Evolutionary conservation across 306 rosid genomes (phyloP).

Genomic region (Carpinus viminea): DNA sequence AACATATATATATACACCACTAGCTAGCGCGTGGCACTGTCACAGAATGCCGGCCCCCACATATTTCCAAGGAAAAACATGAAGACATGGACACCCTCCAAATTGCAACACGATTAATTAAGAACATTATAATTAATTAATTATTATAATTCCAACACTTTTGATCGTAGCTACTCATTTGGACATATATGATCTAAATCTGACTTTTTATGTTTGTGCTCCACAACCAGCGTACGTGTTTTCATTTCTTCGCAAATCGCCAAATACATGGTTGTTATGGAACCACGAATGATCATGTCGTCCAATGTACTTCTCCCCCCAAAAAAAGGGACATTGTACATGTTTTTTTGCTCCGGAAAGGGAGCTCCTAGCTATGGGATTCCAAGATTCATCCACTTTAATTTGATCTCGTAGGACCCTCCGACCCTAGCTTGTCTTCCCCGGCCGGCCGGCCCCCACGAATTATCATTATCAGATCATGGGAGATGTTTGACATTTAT

Average conservation of each 20-base stretch:
- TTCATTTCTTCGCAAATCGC: neutral
- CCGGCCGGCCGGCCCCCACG: neutral
- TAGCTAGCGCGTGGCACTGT: neutral
- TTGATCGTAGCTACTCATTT: neutral
- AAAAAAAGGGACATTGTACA: neutral
- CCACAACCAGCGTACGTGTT: neutral
- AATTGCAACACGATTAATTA: neutral
- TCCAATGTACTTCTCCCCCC: conserved; percentile 17
- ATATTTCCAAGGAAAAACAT: neutral
- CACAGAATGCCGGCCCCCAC: neutral
- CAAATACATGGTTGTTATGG: neutral
- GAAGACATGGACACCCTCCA: neutral
- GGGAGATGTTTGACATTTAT: too few species aligned
- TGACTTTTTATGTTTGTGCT: conserved; percentile 7
- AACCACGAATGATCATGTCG: conserved; percentile 6
- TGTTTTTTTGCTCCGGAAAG: neutral
- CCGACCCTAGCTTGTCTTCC: neutral
- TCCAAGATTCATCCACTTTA: neutral
- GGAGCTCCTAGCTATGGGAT: neutral
- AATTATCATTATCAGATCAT: too few species aligned
- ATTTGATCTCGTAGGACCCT: neutral
- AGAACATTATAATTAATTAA: too few species aligned
- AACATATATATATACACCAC: neutral
- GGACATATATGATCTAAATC: neutral
- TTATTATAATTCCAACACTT: too few species aligned